These are phyloP conservation scores for Leucaena leucocephala DNA, from an alignment of 306 rosid species.

Conservation along the genomic window DNA sequence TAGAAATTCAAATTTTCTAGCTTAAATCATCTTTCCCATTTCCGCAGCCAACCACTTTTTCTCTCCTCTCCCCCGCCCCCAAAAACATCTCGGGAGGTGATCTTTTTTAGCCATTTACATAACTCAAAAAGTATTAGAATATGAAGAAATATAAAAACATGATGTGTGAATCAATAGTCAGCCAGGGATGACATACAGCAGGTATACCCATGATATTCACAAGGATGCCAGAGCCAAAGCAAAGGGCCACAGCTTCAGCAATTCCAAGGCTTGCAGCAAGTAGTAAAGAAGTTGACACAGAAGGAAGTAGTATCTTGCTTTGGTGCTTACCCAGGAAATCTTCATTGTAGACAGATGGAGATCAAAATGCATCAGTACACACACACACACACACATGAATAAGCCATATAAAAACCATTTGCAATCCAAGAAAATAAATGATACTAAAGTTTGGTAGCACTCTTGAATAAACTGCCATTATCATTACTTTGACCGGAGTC, in stretches of 20 bases:
- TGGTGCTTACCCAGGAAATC: slow-evolving; percentile 42
- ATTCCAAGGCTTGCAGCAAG: slow-evolving; percentile 87
- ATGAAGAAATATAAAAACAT: slow-evolving; percentile 14
- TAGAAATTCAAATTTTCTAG: neutral
- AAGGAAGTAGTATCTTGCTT: slow-evolving; percentile 71
- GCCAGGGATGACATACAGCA: slow-evolving; percentile 75
- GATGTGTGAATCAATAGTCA: slow-evolving; percentile 31
- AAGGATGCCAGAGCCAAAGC: slow-evolving; percentile 71
- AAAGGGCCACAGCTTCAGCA: slow-evolving; percentile 80
- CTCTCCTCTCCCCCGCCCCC: neutral
- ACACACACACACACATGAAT: slow-evolving; percentile 18
- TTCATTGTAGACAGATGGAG: slow-evolving; percentile 36
- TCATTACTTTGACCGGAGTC: slow-evolving; percentile 34
- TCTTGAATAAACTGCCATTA: slow-evolving; percentile 42
- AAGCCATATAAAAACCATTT: slow-evolving; percentile 12
- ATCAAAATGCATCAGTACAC: slow-evolving; percentile 11
- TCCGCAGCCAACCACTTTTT: neutral
- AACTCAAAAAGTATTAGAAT: slow-evolving; percentile 21
- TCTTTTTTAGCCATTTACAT: slow-evolving; percentile 7
- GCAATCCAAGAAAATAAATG: slow-evolving; percentile 18
- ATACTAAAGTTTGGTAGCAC: slow-evolving; percentile 1
- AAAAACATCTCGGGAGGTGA: neutral
- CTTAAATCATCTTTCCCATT: slow-evolving; percentile 14
- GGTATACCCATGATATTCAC: slow-evolving; percentile 92
- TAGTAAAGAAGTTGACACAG: slow-evolving; percentile 78